Evolutionary conservation across 2,329 filamentous ascomycete species (phyloP).

Genomic region (Rhinocladiella similis): DNA sequence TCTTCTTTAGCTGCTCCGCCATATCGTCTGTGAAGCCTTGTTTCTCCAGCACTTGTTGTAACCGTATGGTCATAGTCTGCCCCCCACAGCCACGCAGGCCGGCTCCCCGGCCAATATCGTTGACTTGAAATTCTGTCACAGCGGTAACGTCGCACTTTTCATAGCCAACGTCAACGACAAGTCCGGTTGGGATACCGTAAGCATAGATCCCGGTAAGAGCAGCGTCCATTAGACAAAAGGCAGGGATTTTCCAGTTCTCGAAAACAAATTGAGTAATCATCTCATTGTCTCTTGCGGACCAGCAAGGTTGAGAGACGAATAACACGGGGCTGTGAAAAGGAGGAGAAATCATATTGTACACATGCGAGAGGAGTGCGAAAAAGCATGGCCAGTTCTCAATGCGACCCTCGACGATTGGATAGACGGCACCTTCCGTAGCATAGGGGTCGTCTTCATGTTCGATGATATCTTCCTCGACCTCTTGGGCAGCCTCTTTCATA

Average conservation of each 20-base stretch:
- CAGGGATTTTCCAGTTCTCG: conserved; percentile 93
- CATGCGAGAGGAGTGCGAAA: conserved; percentile 87
- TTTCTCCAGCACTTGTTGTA: conserved; percentile 64
- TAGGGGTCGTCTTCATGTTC: conserved; percentile 81
- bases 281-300: conserved; percentile 86
- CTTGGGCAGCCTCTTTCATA: conserved; percentile 29
- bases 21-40: conserved; percentile 62
- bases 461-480: conserved; percentile 45
- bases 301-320: conserved; percentile 84
- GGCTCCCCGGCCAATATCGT: conserved; percentile 65
- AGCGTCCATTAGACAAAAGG: conserved; percentile 85
- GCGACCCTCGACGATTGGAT: conserved; percentile 76
- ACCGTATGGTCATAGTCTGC: conserved; percentile 76
- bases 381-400: conserved; percentile 92
- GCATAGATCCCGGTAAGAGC: conserved; percentile 78
- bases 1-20: conserved; percentile 66
- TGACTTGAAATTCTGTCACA: conserved; percentile 77
- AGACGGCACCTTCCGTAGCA: conserved; percentile 84
- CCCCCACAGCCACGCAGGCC: conserved; percentile 72
- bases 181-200: conserved; percentile 79
- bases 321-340: conserved; percentile 94
- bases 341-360: conserved; percentile 84
- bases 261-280: conserved; percentile 91
- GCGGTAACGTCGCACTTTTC: conserved; percentile 92
- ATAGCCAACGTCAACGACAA: conserved; percentile 86